Evolutionary conservation across 1,284 basidiomycete species (phyloP).

Genomic region (Ceratobasidium sp.): DNA sequence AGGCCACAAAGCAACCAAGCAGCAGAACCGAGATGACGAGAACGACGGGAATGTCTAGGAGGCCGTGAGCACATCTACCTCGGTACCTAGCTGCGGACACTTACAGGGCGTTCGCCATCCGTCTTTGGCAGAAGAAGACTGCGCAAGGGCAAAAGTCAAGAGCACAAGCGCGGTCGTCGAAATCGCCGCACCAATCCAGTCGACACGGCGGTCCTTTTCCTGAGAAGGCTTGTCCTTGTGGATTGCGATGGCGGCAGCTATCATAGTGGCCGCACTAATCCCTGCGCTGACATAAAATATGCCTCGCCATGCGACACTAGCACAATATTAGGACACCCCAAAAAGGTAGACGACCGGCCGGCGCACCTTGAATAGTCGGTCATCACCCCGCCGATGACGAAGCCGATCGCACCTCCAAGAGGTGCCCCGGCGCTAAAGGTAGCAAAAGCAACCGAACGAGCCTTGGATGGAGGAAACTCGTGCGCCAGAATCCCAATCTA

Average conservation of each 20-base stretch:
- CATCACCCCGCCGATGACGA: conserved; percentile 75
- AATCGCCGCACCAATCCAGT: conserved; percentile 85
- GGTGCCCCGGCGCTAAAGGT: conserved; percentile 85
- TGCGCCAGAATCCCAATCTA: conserved; percentile 83
- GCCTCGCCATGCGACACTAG: conserved; percentile 70
- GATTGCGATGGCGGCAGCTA: conserved; percentile 67
- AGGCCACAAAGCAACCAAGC: conserved; percentile 71
- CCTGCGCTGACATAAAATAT: conserved; percentile 70
- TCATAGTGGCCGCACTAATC: conserved; percentile 64
- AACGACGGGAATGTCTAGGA: conserved; percentile 64
- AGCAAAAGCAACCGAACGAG: conserved; percentile 79
- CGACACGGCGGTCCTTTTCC: conserved; percentile 69
- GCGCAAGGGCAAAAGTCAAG: conserved; percentile 82
- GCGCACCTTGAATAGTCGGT: conserved; percentile 70
- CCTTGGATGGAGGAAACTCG: conserved; percentile 74
- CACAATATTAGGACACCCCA: not conserved
- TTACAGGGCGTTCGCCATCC: conserved; percentile 82
- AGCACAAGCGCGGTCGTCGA: conserved; percentile 82
- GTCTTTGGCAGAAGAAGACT: conserved; percentile 75
- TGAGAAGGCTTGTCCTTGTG: conserved; percentile 59
- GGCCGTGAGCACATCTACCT: conserved; percentile 1
- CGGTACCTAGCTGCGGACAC: conserved; percentile 53
- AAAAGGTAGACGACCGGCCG: conserved; percentile 28
- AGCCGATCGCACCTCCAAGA: conserved; percentile 78
- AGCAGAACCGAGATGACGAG: conserved; percentile 74